Conservation (phyloP, 495 filamentous ascomycete genomes). For the Tetracladium marchalianum region DNA sequence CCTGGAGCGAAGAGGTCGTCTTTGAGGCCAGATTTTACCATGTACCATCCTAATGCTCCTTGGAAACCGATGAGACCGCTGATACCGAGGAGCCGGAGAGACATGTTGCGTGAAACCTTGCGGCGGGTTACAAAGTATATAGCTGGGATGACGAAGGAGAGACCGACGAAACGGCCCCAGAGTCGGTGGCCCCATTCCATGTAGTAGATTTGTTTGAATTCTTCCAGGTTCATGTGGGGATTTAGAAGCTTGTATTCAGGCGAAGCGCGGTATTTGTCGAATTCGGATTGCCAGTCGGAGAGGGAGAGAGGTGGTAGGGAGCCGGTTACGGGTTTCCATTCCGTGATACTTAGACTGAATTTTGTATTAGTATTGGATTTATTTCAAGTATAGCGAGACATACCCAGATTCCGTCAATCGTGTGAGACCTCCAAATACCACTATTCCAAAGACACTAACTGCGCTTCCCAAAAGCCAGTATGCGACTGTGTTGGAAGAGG, state of each 20-base stretch:
- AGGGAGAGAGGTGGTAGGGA: conserved; percentile 71
- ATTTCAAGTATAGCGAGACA: conserved; percentile 7
- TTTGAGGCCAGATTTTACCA: conserved; percentile 92
- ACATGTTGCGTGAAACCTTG: conserved; percentile 70
- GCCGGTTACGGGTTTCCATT: conserved; percentile 97
- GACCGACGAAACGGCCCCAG: conserved; percentile 87
- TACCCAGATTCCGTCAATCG: conserved; percentile 94
- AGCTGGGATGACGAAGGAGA: conserved; percentile 81
- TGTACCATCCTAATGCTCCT: conserved; percentile 96
- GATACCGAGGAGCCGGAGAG: conserved; percentile 68
- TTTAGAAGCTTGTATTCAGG: conserved; percentile 90
- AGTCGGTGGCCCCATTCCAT: conserved; percentile 98
- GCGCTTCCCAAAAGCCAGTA: conserved; percentile 93
- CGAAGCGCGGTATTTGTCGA: conserved; percentile 78
- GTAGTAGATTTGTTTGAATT: conserved; percentile 98
- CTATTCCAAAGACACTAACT: conserved; percentile 88
- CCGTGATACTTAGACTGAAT: conserved; percentile 84
- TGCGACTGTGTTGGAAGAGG: conserved; percentile 62
- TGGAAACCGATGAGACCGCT: conserved; percentile 87
- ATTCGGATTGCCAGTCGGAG: conserved; percentile 81
- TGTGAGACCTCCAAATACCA: conserved; percentile 89
- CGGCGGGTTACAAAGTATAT: conserved; percentile 79
- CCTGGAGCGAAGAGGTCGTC: conserved; percentile 91
- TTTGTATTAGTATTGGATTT: neutral
- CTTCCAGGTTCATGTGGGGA: conserved; percentile 77